Percentiles rank a stretch among this genome's conserved stretches.
phyloP scores from a whole-genome alignment of 2,329 filamentous ascomycete genomes.

The Ceratocystis destructans region DNA sequence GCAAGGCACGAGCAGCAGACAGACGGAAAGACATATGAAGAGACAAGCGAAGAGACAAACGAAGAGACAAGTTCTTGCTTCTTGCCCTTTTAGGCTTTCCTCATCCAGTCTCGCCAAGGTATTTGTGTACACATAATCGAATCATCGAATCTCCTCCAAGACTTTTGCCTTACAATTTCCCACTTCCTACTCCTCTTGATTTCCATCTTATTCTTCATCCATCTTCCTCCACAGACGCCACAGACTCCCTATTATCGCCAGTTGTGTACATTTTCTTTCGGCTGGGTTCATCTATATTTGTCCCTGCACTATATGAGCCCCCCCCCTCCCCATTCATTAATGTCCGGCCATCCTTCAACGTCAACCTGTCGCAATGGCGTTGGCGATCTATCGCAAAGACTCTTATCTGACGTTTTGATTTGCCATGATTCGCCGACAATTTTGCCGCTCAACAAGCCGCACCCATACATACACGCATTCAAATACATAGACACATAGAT shows the following conservation, averaged over 20 bases:
- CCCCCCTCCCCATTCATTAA: not conserved
- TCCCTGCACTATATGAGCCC: not conserved
- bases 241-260: not conserved
- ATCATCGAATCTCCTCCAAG: not conserved
- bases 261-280: not conserved
- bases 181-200: not conserved
- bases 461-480: not conserved
- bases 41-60: not conserved
- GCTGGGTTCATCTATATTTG: not conserved
- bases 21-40: not conserved
- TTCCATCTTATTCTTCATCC: not conserved
- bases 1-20: not conserved
- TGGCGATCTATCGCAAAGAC: not conserved
- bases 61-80: not conserved
- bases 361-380: not conserved
- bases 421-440: slow-evolving; percentile 8
- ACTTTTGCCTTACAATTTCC: not conserved
- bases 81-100: not conserved
- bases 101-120: not conserved
- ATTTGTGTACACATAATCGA: not conserved
- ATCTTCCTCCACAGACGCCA: not conserved
- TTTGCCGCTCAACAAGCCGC: not conserved
- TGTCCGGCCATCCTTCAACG: not conserved
- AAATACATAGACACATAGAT: not conserved
- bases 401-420: slow-evolving; percentile 8